These are phyloP conservation scores for Globisporangium echinulatum DNA, from an alignment of 352 stramenopile genomes.

Conservation along the genomic window DNA sequence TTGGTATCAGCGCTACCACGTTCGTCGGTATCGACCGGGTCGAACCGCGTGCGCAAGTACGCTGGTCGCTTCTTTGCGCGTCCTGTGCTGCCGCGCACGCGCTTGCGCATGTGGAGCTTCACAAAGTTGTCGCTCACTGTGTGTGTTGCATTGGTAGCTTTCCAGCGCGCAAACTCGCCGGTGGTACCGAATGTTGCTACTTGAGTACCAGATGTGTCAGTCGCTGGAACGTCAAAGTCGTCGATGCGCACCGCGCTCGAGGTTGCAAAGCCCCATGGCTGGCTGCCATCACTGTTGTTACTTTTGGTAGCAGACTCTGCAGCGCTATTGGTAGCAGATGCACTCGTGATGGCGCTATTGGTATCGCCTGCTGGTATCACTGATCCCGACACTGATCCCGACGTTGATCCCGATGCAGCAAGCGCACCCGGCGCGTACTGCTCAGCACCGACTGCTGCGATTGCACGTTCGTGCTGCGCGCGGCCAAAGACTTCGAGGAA, in stretches of 20 bases:
- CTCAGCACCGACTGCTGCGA: background rate
- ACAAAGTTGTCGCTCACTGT: slow-evolving; percentile 77
- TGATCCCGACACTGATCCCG: background rate
- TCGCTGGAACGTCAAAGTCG: slow-evolving; percentile 26
- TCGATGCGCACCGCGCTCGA: slow-evolving; percentile 20
- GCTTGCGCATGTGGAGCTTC: slow-evolving; percentile 71
- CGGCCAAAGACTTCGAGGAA: slow-evolving; percentile 45
- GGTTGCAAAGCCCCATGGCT: slow-evolving; percentile 31
- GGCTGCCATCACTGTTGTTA: background rate
- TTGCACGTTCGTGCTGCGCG: slow-evolving; percentile 15
- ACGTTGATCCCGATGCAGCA: background rate
- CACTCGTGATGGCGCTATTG: no score
- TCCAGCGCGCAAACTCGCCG: slow-evolving; percentile 46
- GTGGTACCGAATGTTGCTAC: background rate
- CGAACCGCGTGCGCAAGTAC: slow-evolving; percentile 46
- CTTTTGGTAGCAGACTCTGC: background rate
- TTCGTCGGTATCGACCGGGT: slow-evolving; percentile 1
- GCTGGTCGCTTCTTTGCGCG: slow-evolving; percentile 57
- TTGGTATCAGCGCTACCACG: background rate
- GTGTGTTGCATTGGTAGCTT: slow-evolving; percentile 41
- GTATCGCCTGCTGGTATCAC: background rate
- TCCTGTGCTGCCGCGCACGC: slow-evolving; percentile 59
- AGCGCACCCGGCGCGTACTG: slow-evolving; percentile 7
- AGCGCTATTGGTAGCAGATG: background rate
- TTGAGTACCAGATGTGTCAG: background rate